phyloP scores from a whole-genome alignment of 805 yeast genomes.

The Lipomyces lipofer region DNA sequence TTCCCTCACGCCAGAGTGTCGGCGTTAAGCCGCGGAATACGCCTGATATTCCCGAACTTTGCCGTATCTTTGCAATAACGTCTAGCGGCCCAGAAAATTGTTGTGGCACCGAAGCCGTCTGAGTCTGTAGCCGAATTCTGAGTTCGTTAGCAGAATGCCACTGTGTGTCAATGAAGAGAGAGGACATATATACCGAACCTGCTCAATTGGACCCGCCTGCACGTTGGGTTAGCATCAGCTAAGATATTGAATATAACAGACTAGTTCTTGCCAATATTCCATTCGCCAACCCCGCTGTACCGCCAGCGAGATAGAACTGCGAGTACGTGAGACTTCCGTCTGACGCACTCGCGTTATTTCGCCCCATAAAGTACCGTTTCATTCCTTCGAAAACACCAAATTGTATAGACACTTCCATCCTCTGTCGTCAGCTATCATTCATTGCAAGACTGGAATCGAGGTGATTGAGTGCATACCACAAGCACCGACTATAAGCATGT shows the following conservation, averaged over 20 bases:
- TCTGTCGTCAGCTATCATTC: too few relatives aligned
- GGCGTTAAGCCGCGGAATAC: conserved; percentile 81
- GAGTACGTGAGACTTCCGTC: conserved; percentile 46
- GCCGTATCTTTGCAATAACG: conserved; percentile 59
- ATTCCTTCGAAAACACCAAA: conserved; percentile 92
- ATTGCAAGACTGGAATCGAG: too few relatives aligned
- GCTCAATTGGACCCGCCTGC: conserved; percentile 28
- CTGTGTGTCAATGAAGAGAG: neutral
- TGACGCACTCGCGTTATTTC: conserved; percentile 41
- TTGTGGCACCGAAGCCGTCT: conserved; percentile 53
- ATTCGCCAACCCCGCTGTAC: conserved; percentile 90
- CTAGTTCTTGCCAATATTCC: conserved; percentile 53
- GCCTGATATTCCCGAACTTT: conserved; percentile 57
- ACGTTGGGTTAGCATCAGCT: neutral
- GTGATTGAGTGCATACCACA: conserved; percentile 51
- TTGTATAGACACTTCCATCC: conserved; percentile 77
- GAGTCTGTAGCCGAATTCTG: conserved; percentile 91
- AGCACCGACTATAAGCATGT: conserved; percentile 64
- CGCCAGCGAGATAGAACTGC: conserved; percentile 82
- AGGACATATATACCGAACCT: conserved; percentile 17
- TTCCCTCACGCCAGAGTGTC: conserved; percentile 78
- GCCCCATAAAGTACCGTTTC: conserved; percentile 69
- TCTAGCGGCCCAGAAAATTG: conserved; percentile 74
- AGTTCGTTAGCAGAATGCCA: conserved; percentile 38
- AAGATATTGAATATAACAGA: neutral